These are phyloP conservation scores for Gonapodya sp. DNA, from an alignment of 192 early-diverging fungal species.

Conservation along the genomic window DNA sequence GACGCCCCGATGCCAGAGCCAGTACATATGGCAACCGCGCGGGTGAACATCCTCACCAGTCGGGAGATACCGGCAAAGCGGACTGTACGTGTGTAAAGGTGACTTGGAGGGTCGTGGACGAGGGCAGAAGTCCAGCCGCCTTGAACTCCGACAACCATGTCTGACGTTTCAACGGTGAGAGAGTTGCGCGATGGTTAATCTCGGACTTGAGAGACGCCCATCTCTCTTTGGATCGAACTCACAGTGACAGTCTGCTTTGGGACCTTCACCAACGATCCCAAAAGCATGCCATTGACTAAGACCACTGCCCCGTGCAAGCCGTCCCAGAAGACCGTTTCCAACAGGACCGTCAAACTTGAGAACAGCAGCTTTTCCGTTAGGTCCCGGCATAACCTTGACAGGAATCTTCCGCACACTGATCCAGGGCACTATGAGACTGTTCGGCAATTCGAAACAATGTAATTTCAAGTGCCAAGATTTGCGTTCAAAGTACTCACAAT, in stretches of 20 bases:
- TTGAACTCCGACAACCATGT: too few species aligned
- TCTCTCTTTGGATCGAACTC: background rate
- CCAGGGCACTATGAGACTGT: background rate
- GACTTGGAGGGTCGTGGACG: too few species aligned
- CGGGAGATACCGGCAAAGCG: too few species aligned
- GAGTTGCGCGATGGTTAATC: background rate
- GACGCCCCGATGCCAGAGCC: too few species aligned
- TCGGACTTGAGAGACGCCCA: background rate
- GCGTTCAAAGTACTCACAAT: background rate
- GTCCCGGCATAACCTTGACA: background rate
- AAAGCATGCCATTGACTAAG: background rate
- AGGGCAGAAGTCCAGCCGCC: too few species aligned
- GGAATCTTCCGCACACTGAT: background rate
- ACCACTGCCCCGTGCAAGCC: background rate
- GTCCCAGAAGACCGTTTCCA: background rate
- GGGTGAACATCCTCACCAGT: too few species aligned
- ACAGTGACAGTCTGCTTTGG: slow-evolving; percentile 1
- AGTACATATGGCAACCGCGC: too few species aligned
- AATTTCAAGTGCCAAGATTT: background rate
- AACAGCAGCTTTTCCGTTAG: background rate
- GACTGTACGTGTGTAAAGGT: too few species aligned
- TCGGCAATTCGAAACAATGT: background rate
- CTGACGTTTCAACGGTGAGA: background rate
- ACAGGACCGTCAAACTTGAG: background rate
- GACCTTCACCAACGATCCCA: background rate